Percentiles rank a stretch among this genome's conserved stretches.
Evolutionary conservation across 2,329 filamentous ascomycete genomes (phyloP).

Genomic region (Penicillium italicum): DNA sequence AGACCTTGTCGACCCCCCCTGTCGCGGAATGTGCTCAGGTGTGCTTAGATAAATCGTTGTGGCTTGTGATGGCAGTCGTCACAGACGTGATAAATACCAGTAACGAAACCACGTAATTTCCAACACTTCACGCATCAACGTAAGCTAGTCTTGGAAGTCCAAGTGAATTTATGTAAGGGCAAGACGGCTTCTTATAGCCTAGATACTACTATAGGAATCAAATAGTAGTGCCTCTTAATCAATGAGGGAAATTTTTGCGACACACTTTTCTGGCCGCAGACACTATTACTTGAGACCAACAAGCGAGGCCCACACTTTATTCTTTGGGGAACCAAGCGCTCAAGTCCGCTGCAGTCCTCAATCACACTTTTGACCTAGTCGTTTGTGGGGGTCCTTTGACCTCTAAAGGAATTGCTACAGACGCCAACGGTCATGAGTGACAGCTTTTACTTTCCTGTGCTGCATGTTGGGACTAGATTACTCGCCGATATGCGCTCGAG

Average conservation of each 20-base stretch:
- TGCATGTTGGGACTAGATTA: background rate
- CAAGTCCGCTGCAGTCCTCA: background rate
- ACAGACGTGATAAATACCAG: background rate
- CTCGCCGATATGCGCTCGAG: background rate
- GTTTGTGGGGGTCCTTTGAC: background rate
- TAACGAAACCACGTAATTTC: background rate
- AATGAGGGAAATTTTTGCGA: background rate
- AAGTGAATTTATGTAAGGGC: background rate
- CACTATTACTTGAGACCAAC: background rate
- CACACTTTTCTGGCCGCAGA: background rate
- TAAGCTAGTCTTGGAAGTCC: background rate
- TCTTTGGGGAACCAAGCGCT: background rate
- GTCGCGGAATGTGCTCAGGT: background rate
- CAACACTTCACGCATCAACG: background rate
- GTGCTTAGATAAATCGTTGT: background rate
- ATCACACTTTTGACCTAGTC: background rate
- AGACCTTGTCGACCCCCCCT: background rate
- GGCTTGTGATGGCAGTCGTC: background rate
- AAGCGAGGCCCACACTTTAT: slow-evolving; percentile 1
- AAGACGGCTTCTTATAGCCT: background rate
- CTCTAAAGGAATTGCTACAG: background rate
- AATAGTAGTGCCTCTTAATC: background rate
- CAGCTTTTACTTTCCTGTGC: background rate
- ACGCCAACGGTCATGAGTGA: background rate
- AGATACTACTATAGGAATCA: background rate